Percentiles rank a stretch among this genome's conserved stretches.
Evolutionary conservation across 139 green algal genomes (phyloP).

Genomic region (Coccomyxa sp.): DNA sequence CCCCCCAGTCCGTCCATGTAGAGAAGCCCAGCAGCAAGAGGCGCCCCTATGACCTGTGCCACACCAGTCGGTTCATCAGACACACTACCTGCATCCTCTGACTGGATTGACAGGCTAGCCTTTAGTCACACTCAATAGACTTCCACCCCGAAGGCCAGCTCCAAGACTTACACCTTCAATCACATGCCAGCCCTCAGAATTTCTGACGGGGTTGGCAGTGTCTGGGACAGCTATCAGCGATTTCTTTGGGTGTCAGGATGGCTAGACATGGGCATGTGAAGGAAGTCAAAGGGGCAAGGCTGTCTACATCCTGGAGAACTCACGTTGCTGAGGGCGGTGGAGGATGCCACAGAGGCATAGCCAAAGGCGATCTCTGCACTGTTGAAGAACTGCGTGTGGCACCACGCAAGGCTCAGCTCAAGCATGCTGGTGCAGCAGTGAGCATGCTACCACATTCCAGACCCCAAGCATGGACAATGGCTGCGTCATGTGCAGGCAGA

Average conservation of each 20-base stretch:
- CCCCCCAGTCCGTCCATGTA: conserved; percentile 53
- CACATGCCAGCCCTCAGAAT: neutral
- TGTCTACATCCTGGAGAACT: too few species aligned
- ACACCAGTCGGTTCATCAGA: conserved; percentile 13
- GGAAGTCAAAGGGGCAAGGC: too few species aligned
- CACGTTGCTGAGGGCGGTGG: neutral
- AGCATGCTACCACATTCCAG: too few species aligned
- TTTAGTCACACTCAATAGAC: neutral
- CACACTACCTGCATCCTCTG: conserved; percentile 19
- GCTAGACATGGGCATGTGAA: too few species aligned
- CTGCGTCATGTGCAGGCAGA: too few species aligned
- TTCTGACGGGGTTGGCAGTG: neutral
- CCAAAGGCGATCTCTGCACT: neutral
- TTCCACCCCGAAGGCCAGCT: neutral
- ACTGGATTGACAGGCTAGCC: neutral
- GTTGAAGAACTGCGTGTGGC: neutral
- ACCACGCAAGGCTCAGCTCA: too few species aligned
- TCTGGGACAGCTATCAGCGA: too few species aligned
- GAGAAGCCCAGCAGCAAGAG: conserved; percentile 63
- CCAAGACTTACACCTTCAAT: neutral
- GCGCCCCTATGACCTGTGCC: conserved; percentile 37
- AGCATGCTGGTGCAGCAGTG: too few species aligned
- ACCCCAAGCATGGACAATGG: too few species aligned
- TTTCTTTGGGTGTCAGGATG: too few species aligned
- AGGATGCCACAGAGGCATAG: neutral